Base-by-base conservation (phyloP, 2,329 filamentous ascomycete species). In the Rhinocladiella similis region DNA sequence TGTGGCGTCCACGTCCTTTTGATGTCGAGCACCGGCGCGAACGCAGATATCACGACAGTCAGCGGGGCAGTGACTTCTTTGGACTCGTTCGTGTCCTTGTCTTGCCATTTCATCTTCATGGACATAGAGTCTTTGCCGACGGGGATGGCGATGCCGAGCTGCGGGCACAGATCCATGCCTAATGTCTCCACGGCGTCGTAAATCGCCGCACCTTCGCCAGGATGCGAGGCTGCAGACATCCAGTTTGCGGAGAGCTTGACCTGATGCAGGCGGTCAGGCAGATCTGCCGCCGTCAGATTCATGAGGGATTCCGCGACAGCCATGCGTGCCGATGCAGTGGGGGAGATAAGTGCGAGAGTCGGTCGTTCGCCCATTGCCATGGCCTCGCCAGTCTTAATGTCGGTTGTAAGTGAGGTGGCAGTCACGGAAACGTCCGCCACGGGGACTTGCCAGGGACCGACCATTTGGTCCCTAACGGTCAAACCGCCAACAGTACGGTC, bases 101-200 rank as follows among this genome's bases (percentile, higher is more conserved):
- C 89, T 68, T 85, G 88, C 94, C 94, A 97, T 54, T 91, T 91
- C 67, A 95, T 93, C 80, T 97, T 97, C 94, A 99, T 97, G 2
- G 92, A 97, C 74, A 95, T 96, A 0, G 93, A 97, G 72, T 99
- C 94, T 75, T 99, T 97, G 53, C 94, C 94, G 7, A 97, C 94
- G 3, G 94, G 94, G 57, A 99, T 97, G 55, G 89, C 91, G 59
- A 99, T 85, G 33, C 90, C 91, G n/a, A 97, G 81, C 66, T 89
- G 81, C 1, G 91, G 91, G 73, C 94, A 99, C 7, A 99, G 80
- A 47, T 96, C 89, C 84, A 96, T 88, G 47, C 92, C 92, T 56
- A 97, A 91, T 9, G 93, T 91, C 70, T 96, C 84, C 2, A 97
- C 94, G 27, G 92, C 94, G 72, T 97, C 91, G 68, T 96, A 97